Evolutionary conservation across 768 basidiomycete species (phyloP), one percentile per base, ranked within the genome.

Genomic region (Chalciporus sphaerocephalus): DNA sequence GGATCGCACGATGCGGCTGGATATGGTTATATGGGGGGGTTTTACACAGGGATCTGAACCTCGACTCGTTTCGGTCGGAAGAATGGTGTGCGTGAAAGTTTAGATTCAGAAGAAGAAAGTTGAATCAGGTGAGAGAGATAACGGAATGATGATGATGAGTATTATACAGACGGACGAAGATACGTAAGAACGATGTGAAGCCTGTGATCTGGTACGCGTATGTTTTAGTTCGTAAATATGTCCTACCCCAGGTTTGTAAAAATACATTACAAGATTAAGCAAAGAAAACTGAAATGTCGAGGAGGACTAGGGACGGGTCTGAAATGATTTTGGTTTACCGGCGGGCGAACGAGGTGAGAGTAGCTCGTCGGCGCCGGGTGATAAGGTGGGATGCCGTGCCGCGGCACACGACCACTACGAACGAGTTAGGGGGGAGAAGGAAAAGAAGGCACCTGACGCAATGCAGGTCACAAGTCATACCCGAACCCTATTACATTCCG

Each of bases 351-450:
- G 44, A 30, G 49, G 38, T 42, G 47, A 42, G 42, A 44, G 11
- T 10, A 5, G 7, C 15, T 28, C 21, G 35, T 40, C 13, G 36
- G 17, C n/a, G 34, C 46, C 25, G 17, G 17, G 17, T 37, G 46
- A 46, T 41, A 54, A 37, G 20, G 42, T 52, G 53, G 42, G 44
- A 58, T 44, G n/a, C 33, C 15, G 22, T 28, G 11, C 33, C n/a
- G 27, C 11, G 15, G 33, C 18, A 47, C 39, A 30, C 23, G 24
- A 32, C 5, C 15, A 32, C 13, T 15, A 30, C 15, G 7, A 15
- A 17, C 39, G 17, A 13, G 28, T 25, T 28, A 17, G 37, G n/a
- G n/a, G n/a, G n/a, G n/a, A n/a, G n/a, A n/a, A n/a, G n/a, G 13
- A 47, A 35, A 52, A 17, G 37, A 18, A 30, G 18, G 15, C 22